A percentile compares a stretch with the other conserved stretches of the same genome.
Conservation (phyloP, 2,329 filamentous ascomycete genomes). For the Cryphonectria parasitica region DNA sequence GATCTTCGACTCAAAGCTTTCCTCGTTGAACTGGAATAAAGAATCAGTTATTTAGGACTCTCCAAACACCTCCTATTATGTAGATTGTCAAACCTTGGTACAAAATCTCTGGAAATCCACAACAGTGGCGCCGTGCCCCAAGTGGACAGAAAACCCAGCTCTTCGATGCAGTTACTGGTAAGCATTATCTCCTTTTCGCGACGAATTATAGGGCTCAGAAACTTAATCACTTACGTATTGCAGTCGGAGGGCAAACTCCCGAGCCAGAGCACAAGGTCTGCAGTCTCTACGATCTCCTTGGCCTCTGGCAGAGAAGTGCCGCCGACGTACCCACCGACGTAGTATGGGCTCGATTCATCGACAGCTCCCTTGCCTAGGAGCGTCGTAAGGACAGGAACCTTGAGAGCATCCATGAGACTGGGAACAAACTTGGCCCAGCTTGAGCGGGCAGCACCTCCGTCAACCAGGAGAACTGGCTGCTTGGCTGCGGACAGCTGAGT, state of each 20-base stretch:
- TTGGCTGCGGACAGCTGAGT: slow-evolving; percentile 55
- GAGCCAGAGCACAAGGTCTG: slow-evolving; percentile 30
- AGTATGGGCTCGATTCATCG: slow-evolving; percentile 62
- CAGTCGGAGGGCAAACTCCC: slow-evolving; percentile 29
- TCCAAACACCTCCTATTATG: neutral
- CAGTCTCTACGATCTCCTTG: slow-evolving; percentile 18
- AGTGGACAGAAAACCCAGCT: neutral
- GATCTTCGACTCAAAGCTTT: slow-evolving; percentile 31
- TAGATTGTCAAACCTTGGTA: neutral
- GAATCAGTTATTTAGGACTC: neutral
- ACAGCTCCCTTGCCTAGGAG: slow-evolving; percentile 70
- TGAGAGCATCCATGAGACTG: slow-evolving; percentile 58
- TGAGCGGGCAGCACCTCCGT: slow-evolving; percentile 66
- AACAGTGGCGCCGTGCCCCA: neutral
- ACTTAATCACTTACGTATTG: slow-evolving; percentile 21
- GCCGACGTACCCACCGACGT: slow-evolving; percentile 67
- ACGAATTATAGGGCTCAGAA: neutral
- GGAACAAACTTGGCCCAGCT: slow-evolving; percentile 60
- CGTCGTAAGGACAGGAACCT: slow-evolving; percentile 64
- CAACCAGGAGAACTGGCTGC: slow-evolving; percentile 65
- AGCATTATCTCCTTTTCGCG: neutral
- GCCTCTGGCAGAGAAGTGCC: slow-evolving; percentile 49
- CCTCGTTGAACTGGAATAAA: slow-evolving; percentile 26
- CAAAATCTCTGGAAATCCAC: neutral
- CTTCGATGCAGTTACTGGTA: neutral